Percentiles rank a stretch among this genome's conserved stretches.
phyloP scores from a whole-genome alignment of 2,329 filamentous ascomycete genomes.

The Colletotrichum ledebouriae region DNA sequence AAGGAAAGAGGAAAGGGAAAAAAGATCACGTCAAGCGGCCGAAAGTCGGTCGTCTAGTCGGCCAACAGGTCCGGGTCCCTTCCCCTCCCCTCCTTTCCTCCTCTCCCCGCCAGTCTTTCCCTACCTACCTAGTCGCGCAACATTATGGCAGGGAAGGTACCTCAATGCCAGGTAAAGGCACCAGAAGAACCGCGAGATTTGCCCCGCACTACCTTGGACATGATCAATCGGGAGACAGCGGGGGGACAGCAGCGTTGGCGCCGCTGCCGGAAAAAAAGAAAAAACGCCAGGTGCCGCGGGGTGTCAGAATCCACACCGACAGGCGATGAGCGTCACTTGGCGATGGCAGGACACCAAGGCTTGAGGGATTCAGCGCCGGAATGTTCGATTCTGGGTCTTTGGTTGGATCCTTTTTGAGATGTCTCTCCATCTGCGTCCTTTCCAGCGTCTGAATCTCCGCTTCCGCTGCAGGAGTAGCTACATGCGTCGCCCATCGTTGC shows the following conservation, averaged over 20 bases:
- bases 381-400: not conserved
- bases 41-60: slow-evolving; percentile 38
- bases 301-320: slow-evolving; percentile 9
- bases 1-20: slow-evolving; percentile 23
- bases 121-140: not conserved
- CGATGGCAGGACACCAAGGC: slow-evolving; percentile 26
- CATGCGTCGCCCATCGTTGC: not conserved
- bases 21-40: slow-evolving; percentile 36
- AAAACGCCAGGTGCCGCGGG: slow-evolving; percentile 15
- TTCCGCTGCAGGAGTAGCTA: slow-evolving; percentile 19
- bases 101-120: slow-evolving; percentile 6
- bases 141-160: slow-evolving; percentile 5
- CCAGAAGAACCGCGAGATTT: slow-evolving; percentile 8
- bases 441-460: slow-evolving; percentile 4
- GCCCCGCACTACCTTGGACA: slow-evolving; percentile 12
- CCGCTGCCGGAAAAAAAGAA: not conserved
- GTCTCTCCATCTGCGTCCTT: not conserved
- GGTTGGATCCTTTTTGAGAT: slow-evolving; percentile 1
- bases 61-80: not conserved
- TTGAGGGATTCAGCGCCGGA: not conserved
- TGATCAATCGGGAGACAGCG: slow-evolving; percentile 8
- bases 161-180: not conserved
- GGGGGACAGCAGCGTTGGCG: not conserved
- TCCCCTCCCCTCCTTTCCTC: slow-evolving; percentile 10
- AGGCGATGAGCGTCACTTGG: slow-evolving; percentile 3